Conservation (phyloP, 257 asterid species). For the Primulina huaijiensis region DNA sequence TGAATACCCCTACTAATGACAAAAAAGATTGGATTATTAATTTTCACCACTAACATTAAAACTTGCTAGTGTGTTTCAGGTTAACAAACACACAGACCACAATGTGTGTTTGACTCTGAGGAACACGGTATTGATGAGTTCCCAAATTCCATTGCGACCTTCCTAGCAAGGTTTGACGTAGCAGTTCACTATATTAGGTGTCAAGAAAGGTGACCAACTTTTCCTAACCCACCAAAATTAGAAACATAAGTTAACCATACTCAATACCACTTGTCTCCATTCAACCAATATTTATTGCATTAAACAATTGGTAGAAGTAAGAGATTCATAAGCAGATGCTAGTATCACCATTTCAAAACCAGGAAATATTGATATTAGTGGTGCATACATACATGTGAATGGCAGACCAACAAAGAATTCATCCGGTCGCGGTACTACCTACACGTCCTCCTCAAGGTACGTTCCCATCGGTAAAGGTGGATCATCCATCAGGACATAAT, state of each 20-base stretch:
- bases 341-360: neutral
- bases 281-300: neutral
- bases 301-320: neutral
- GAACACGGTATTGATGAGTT: neutral
- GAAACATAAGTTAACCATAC: neutral
- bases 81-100: neutral
- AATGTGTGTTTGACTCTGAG: too few relatives aligned
- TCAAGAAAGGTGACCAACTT: neutral
- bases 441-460: neutral
- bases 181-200: neutral
- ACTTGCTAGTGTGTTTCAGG: neutral
- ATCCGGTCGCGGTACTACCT: neutral
- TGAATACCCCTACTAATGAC: too few relatives aligned
- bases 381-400: conserved; percentile 20
- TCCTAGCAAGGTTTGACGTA: neutral
- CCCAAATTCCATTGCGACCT: neutral
- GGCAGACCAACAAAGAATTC: neutral
- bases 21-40: too few relatives aligned
- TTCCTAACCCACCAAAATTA: neutral
- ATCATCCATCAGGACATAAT: neutral
- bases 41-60: neutral
- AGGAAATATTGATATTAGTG: neutral
- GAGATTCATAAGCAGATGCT: neutral
- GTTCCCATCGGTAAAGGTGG: neutral
- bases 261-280: neutral